phyloP scores from a whole-genome alignment of 495 filamentous ascomycete genomes.

The Xylaria grammica region DNA sequence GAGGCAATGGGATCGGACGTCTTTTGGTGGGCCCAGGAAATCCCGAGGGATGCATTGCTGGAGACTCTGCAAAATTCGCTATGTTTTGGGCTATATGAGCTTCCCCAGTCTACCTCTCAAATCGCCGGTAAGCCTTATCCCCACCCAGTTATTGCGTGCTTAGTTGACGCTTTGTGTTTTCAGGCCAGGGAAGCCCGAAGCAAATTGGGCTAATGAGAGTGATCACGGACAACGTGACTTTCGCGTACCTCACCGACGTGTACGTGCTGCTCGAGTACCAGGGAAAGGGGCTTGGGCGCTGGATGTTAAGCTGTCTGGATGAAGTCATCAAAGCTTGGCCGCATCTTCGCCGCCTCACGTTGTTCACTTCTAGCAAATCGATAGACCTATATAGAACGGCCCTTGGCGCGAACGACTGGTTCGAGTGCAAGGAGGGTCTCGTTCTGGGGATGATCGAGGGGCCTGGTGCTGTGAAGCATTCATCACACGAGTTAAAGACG shows the following conservation, averaged over 20 bases:
- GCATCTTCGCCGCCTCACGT: slow-evolving; percentile 58
- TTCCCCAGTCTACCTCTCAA: slow-evolving; percentile 35
- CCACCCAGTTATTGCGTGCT: neutral
- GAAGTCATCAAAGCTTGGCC: slow-evolving; percentile 62
- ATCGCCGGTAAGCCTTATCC: slow-evolving; percentile 34
- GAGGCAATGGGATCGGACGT: slow-evolving; percentile 55
- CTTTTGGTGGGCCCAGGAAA: slow-evolving; percentile 60
- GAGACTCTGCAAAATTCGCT: slow-evolving; percentile 57
- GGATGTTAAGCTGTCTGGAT: slow-evolving; percentile 64
- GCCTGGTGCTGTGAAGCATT: slow-evolving; percentile 22
- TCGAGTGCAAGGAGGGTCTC: slow-evolving; percentile 35
- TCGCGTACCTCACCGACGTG: slow-evolving; percentile 74
- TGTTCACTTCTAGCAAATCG: slow-evolving; percentile 50
- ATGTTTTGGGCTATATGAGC: slow-evolving; percentile 60
- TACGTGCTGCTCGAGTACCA: slow-evolving; percentile 63
- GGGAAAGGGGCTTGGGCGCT: slow-evolving; percentile 64
- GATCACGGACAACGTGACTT: slow-evolving; percentile 67
- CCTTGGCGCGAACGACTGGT: slow-evolving; percentile 51
- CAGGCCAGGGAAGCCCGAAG: slow-evolving; percentile 25
- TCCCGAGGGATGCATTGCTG: slow-evolving; percentile 45
- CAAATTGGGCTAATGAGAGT: slow-evolving; percentile 65
- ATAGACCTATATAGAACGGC: slow-evolving; percentile 53
- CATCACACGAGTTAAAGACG: slow-evolving; percentile 9
- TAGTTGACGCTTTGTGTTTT: slow-evolving; percentile 9
- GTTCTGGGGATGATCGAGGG: slow-evolving; percentile 32